These are phyloP conservation scores for Juglanconis oblonga DNA, from an alignment of 2,329 filamentous ascomycete species.

Conservation along the genomic window DNA sequence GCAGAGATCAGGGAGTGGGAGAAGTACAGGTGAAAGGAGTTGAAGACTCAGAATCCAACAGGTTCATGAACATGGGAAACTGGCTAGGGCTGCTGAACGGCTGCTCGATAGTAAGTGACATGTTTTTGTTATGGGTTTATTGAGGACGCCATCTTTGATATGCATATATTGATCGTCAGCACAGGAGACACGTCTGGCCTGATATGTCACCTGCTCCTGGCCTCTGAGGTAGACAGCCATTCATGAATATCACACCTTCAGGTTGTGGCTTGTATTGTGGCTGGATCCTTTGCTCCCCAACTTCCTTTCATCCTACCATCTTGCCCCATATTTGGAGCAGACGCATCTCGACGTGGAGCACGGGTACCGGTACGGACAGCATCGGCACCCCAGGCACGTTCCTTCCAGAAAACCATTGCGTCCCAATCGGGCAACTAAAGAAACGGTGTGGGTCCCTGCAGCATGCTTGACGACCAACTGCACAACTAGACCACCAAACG, in stretches of 20 bases:
- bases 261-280: too few relatives aligned
- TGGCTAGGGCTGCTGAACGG: neutral
- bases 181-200: too few relatives aligned
- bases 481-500: neutral
- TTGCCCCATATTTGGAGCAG: neutral
- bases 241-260: too few relatives aligned
- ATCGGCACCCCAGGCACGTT: neutral
- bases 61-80: neutral
- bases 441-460: neutral
- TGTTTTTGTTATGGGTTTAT: neutral
- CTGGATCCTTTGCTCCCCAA: too few relatives aligned
- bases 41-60: neutral
- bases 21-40: slow-evolving; percentile 39
- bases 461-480: neutral
- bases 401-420: neutral
- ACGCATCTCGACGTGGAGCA: neutral
- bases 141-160: neutral
- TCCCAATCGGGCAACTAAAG: neutral
- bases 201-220: too few relatives aligned
- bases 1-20: slow-evolving; percentile 65
- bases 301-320: too few relatives aligned
- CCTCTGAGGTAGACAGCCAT: too few relatives aligned
- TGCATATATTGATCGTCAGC: neutral
- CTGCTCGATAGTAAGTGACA: neutral
- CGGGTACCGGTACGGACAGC: neutral